These are phyloP conservation scores for Aureobasidium sp. DNA, from an alignment of 2,329 filamentous ascomycete genomes.

Conservation along the genomic window DNA sequence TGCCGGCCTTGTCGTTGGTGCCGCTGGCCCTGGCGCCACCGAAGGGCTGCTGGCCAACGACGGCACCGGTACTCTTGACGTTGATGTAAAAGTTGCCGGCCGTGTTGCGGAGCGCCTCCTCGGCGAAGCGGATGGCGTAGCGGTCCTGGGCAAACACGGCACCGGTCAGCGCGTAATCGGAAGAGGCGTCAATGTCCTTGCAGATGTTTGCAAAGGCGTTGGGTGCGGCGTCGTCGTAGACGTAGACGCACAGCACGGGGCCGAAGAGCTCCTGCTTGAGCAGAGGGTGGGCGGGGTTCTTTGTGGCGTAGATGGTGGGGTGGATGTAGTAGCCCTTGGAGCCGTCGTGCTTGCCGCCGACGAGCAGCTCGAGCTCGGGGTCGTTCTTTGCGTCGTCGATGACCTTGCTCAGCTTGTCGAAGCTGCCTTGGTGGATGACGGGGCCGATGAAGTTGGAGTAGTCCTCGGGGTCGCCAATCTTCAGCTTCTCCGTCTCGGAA, in stretches of 20 bases:
- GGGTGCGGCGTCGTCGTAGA: slow-evolving; percentile 58
- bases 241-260: slow-evolving; percentile 62
- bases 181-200: slow-evolving; percentile 59
- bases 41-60: slow-evolving; percentile 33
- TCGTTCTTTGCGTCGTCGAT: slow-evolving; percentile 77
- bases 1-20: slow-evolving; percentile 51
- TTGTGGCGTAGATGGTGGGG: slow-evolving; percentile 72
- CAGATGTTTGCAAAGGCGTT: slow-evolving; percentile 52
- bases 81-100: slow-evolving; percentile 84
- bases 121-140: slow-evolving; percentile 55
- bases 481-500: slow-evolving; percentile 60
- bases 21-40: slow-evolving; percentile 48
- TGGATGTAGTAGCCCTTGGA: slow-evolving; percentile 75
- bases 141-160: slow-evolving; percentile 66
- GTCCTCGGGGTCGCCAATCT: slow-evolving; percentile 60
- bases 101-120: slow-evolving; percentile 61
- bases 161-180: slow-evolving; percentile 70
- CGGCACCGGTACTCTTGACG: slow-evolving; percentile 57
- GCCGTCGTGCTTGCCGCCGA: slow-evolving; percentile 68
- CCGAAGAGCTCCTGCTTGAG: slow-evolving; percentile 76
- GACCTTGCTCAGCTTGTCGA: slow-evolving; percentile 67
- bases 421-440: slow-evolving; percentile 73
- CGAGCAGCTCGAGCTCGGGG: slow-evolving; percentile 59
- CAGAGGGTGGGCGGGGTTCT: slow-evolving; percentile 63
- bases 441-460: slow-evolving; percentile 77